Evolutionary conservation across 441 rosid genomes (phyloP), one percentile per base, ranked within the genome.

Genomic region (Arabidopsis hybrid): DNA sequence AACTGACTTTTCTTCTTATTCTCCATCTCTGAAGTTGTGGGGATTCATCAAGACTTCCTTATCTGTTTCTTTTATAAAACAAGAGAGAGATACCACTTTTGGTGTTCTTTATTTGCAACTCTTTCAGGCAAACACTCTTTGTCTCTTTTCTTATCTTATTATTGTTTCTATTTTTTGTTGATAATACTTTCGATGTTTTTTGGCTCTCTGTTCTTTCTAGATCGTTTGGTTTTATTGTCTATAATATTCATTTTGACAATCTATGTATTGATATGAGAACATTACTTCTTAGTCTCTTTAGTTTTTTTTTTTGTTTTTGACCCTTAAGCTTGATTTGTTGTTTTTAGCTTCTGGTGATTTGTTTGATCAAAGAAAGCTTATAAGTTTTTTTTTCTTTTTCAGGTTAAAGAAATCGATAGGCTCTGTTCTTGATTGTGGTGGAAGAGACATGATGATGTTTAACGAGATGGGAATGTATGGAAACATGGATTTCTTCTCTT

Each of bases 391-490:
- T 21, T 21, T 21, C 26, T 11, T 32, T 29, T 4, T 9, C 81
- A 78, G 81, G 53, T 66, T 29, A 36, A 51, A 43, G 51, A 62
- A 62, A 4, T 43, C 26, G 26, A 21, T 21, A 21, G 26, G 26
- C 26, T 21, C 26, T 21, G 26, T 21, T 21, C 26, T 21, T 21
- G 26, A 21, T 21, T 21, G 26, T 21, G 26, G 26, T 21, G 26
- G 26, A 21, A 21, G 26, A 21, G 26, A 21, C 57, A 80, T 68
- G 88, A 77, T 85, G 82, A 86, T 84, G 85, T 85, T 87, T 11
- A 93, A 92, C 13, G 98, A 91, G 74, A 83, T 88, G 84, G 90
- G 88, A 9, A 77, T 90, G 68, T 85, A 90, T 26, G 84, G 92
- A 47, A 90, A 92, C 77, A 65, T 88, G 85, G 91, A 87, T 55